Evolutionary conservation across 106 monocot genomes (phyloP), one percentile per base, ranked within the genome.

Genomic region (Dioscorea dumetorum): DNA sequence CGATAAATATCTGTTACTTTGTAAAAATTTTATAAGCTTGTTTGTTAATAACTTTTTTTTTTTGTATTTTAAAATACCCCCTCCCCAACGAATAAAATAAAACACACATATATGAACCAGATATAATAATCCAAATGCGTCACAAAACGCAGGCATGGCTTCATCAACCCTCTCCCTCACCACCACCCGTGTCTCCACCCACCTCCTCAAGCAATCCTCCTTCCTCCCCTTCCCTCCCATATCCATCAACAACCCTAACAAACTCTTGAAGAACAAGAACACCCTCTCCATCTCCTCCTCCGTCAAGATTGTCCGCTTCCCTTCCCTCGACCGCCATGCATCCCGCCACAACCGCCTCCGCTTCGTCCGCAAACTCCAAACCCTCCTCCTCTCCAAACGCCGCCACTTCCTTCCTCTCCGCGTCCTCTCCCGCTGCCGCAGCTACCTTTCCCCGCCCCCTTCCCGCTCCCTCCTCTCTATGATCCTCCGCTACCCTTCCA

Each of bases 311-410:
- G 71, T 77, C 49, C 83, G 85, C 35, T 89, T 58, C 74, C 88
- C 80, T 1, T 18, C 80, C 10, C 86, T 97, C 4, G 97, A 97
- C 76, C 84, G 82, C 58, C 84, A 76, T 51, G 88, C 91, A n/a
- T 48, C 86, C 20, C 65, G 67, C 67, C 74, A 86, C 73, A 84
- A 66, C 82, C 82, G 70, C 50, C 89, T 92, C 70, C 84, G 89
- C 13, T 97, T 97, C 82, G 92, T 80, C 50, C 75, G 84, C 67
- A 97, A 92, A 68, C 77, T 97, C 50, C 70, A 62, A 10, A 87
- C 80, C 48, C 86, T 97, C 33, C 91, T 97, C 67, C 97, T 97
- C 61, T 91, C 97, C 67, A 97, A 97, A 57, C 87, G 89, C 50
- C 86, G 80, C n/a, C 84, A 71, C 74, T 97, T 92, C 82, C 84